Evolutionary conservation across 2,329 filamentous ascomycete species (phyloP).

Genomic region (Westerdykella sp.): DNA sequence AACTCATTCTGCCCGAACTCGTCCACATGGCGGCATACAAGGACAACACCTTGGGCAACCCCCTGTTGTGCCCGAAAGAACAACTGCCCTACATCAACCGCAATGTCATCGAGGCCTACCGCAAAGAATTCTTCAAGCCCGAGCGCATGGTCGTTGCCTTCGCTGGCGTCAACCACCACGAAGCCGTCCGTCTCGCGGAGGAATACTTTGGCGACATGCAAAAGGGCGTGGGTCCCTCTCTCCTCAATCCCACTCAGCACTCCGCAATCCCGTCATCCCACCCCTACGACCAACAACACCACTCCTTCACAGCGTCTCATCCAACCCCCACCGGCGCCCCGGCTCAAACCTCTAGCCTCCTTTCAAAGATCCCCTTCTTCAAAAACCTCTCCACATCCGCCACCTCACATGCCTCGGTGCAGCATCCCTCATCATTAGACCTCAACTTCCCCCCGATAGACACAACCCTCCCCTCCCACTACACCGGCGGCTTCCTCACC

Average conservation of each 20-base stretch:
- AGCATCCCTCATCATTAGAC: conserved; percentile 41
- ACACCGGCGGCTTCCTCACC: conserved; percentile 89
- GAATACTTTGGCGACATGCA: conserved; percentile 91
- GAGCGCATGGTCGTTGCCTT: conserved; percentile 93
- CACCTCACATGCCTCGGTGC: conserved; percentile 51
- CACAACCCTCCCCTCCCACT: conserved; percentile 63
- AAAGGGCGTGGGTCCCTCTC: conserved; percentile 43
- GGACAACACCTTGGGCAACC: conserved; percentile 93
- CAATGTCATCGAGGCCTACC: conserved; percentile 68
- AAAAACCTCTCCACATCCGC: conserved; percentile 80
- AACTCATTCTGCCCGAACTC: conserved; percentile 89
- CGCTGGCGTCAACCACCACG: conserved; percentile 76
- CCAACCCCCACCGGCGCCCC: conserved; percentile 35
- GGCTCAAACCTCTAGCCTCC: conserved; percentile 56
- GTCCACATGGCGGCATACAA: conserved; percentile 94
- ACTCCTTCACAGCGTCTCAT: conserved; percentile 39
- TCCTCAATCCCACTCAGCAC: conserved; percentile 26
- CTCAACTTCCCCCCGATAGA: conserved; percentile 46
- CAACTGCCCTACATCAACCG: conserved; percentile 68
- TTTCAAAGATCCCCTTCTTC: conserved; percentile 82
- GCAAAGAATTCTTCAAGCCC: conserved; percentile 76
- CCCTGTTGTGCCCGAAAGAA: conserved; percentile 83
- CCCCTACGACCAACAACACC: conserved; percentile 43
- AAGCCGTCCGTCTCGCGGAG: conserved; percentile 73
- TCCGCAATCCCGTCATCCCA: conserved; percentile 10